These are phyloP conservation scores for Theileria annulata DNA, from an alignment of 169 alveolate genomes.

Conservation along the genomic window DNA sequence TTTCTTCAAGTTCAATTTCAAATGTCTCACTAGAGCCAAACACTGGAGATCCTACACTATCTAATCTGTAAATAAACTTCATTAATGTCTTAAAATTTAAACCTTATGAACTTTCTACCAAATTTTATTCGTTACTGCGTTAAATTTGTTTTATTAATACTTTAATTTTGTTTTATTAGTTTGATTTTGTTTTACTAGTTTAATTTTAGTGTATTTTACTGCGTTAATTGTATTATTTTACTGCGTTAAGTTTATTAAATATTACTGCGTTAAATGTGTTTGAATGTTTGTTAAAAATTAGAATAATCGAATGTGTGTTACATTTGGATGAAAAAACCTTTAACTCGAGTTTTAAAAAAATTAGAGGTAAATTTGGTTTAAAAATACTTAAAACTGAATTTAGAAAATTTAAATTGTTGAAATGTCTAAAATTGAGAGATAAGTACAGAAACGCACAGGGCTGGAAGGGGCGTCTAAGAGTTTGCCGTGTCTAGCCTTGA, in stretches of 20 bases:
- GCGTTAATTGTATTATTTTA: background rate
- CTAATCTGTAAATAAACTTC: constrained; percentile 22
- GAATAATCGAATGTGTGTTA: background rate
- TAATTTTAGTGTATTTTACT: too few relatives aligned
- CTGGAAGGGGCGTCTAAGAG: background rate
- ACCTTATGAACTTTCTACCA: background rate
- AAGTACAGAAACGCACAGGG: background rate
- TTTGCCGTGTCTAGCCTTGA: background rate
- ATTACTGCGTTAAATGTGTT: background rate
- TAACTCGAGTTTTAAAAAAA: background rate
- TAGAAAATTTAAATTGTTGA: too few relatives aligned
- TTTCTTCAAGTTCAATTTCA: constrained; percentile 2
- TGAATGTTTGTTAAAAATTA: background rate
- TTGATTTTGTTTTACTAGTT: too few relatives aligned
- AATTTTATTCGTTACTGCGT: too few relatives aligned
- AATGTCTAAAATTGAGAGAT: background rate
- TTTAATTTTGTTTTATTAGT: too few relatives aligned
- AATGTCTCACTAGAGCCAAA: background rate
- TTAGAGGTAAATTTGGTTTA: background rate
- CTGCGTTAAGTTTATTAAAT: background rate
- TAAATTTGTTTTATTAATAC: too few relatives aligned
- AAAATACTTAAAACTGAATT: background rate
- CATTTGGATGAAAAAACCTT: background rate
- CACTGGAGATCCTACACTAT: constrained; percentile 6
- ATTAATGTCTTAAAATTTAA: background rate